A percentile compares a stretch with the other conserved stretches of the same genome.
phyloP scores from a whole-genome alignment of 192 early-diverging fungal species.

The Backusella tuberculispora region DNA sequence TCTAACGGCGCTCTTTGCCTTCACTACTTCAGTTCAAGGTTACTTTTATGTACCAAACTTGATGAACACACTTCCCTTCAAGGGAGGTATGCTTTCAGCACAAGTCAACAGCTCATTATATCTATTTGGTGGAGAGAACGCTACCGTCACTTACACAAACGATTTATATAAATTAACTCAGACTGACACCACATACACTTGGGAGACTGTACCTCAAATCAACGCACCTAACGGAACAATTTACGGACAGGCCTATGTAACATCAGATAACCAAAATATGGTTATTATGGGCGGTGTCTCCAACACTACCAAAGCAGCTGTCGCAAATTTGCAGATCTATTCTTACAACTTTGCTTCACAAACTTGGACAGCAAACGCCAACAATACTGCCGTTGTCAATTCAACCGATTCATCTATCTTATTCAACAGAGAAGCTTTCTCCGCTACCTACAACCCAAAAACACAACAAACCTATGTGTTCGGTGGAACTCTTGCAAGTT shows the following conservation, averaged over 20 bases:
- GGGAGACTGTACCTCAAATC: slow-evolving; percentile 21
- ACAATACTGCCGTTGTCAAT: not conserved
- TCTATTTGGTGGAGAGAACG: slow-evolving; percentile 32
- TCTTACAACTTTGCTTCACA: slow-evolving; percentile 15
- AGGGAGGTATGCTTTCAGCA: slow-evolving; percentile 32
- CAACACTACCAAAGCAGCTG: not conserved
- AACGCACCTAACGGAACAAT: slow-evolving; percentile 10
- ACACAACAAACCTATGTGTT: slow-evolving; percentile 26
- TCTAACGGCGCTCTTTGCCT: slow-evolving; percentile 16
- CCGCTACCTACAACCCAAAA: slow-evolving; percentile 18
- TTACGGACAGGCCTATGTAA: slow-evolving; percentile 25
- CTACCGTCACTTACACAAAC: slow-evolving; percentile 26
- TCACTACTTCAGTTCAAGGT: slow-evolving; percentile 20
- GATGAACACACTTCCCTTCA: slow-evolving; percentile 29
- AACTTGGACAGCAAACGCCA: slow-evolving; percentile 8
- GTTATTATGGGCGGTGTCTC: slow-evolving; percentile 23
- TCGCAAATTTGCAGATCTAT: slow-evolving; percentile 16
- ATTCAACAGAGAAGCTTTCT: slow-evolving; percentile 24
- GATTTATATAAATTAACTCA: slow-evolving; percentile 27
- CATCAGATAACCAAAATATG: slow-evolving; percentile 20
- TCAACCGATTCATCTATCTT: not conserved
- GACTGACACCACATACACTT: slow-evolving; percentile 20
- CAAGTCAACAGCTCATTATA: slow-evolving; percentile 23
- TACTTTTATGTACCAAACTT: slow-evolving; percentile 32
- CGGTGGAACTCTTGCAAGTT: slow-evolving; percentile 20